Conservation (phyloP, 805 yeast species). For the Debaryomyces maramus region DNA sequence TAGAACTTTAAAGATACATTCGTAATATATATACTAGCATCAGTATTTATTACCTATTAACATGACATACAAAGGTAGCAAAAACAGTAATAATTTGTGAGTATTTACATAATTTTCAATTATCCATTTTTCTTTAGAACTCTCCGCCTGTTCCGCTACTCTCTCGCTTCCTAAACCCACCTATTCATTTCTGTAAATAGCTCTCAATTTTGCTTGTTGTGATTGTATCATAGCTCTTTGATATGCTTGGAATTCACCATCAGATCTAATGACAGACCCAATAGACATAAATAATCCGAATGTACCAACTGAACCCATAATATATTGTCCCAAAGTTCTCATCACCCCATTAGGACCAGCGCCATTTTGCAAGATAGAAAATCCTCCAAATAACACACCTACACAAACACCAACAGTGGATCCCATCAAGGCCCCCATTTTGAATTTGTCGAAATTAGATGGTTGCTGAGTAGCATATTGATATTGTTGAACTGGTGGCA, state of each 20-base stretch:
- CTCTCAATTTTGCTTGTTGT: constrained; percentile 28
- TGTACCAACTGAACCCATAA: constrained; percentile 94
- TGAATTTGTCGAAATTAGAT: constrained; percentile 91
- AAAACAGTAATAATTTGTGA: background rate
- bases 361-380: constrained; percentile 86
- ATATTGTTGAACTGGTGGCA: constrained; percentile 72
- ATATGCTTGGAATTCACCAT: constrained; percentile 39
- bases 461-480: constrained; percentile 60
- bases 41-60: constrained; percentile 1
- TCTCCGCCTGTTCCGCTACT: too few relatives aligned
- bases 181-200: constrained; percentile 22
- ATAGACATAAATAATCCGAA: constrained; percentile 96
- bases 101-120: constrained; percentile 1
- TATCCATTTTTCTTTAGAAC: too few relatives aligned
- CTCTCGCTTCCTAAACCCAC: too few relatives aligned
- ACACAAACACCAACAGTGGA: constrained; percentile 88
- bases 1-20: constrained; percentile 14
- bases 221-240: constrained; percentile 29
- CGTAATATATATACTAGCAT: constrained; percentile 2
- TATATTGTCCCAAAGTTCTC: constrained; percentile 95
- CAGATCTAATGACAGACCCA: constrained; percentile 89
- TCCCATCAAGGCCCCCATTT: constrained; percentile 99
- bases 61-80: background rate
- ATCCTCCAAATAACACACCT: constrained; percentile 92
- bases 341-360: constrained; percentile 98